phyloP scores from a whole-genome alignment of 2,329 filamentous ascomycete genomes.

The Neofusicoccum laricinum region DNA sequence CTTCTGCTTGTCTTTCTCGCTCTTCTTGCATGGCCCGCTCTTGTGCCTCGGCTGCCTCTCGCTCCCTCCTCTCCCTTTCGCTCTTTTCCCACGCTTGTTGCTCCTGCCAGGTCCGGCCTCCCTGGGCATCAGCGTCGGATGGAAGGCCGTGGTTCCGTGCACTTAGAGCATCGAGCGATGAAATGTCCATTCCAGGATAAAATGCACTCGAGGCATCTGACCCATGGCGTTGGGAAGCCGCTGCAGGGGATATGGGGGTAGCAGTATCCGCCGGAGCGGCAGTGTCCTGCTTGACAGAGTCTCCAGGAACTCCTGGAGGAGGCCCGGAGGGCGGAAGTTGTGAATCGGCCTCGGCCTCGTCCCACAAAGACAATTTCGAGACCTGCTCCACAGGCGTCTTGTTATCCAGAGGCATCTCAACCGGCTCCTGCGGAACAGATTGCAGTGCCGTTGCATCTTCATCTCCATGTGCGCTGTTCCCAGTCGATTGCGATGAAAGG shows the following conservation, averaged over 20 bases:
- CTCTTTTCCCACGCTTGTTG: constrained; percentile 31
- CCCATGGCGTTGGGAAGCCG: constrained; percentile 22
- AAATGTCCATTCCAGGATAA: constrained; percentile 28
- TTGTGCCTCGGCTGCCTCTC: constrained; percentile 23
- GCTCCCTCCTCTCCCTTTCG: constrained; percentile 25
- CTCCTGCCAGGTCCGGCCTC: constrained; percentile 28
- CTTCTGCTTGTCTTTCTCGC: constrained; percentile 25
- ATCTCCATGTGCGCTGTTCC: constrained; percentile 31
- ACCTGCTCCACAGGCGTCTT: constrained; percentile 41
- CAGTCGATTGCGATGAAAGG: constrained; percentile 33
- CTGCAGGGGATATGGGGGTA: neutral
- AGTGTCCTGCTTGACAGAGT: neutral
- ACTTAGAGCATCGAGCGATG: constrained; percentile 28
- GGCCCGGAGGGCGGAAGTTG: constrained; percentile 17
- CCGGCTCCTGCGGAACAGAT: constrained; percentile 31
- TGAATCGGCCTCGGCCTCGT: constrained; percentile 18
- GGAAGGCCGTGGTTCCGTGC: constrained; percentile 26
- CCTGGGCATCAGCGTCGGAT: constrained; percentile 7
- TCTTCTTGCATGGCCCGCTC: constrained; percentile 23
- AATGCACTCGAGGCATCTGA: constrained; percentile 28
- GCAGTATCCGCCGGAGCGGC: neutral
- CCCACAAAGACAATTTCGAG: constrained; percentile 34
- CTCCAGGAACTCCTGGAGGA: neutral
- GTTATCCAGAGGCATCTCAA: constrained; percentile 41
- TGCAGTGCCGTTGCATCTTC: constrained; percentile 33